Conservation (phyloP, 768 basidiomycete genomes). For the Crepidotus variabilis region DNA sequence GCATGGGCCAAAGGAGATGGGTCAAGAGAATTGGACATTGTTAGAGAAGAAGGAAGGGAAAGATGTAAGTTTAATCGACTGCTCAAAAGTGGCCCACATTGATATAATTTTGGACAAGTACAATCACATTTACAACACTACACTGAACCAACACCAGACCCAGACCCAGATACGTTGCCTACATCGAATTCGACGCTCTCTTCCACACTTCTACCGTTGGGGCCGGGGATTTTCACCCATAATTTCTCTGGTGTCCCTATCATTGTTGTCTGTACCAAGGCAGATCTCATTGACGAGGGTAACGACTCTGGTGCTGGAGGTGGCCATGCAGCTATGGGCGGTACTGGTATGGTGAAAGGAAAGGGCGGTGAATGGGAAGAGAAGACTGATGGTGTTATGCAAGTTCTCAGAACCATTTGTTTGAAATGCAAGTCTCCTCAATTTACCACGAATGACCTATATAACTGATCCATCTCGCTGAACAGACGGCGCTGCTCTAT, state of each 20-base stretch:
- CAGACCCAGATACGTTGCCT: constrained; percentile 51
- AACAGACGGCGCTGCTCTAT: constrained; percentile 86
- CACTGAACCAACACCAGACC: constrained; percentile 56
- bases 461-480: not conserved
- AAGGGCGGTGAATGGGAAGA: constrained; percentile 96
- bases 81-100: not conserved
- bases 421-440: constrained; percentile 69
- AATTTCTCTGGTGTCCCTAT: constrained; percentile 86
- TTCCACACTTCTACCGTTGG: constrained; percentile 75
- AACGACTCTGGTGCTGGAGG: constrained; percentile 70
- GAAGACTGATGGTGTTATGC: constrained; percentile 91
- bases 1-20: constrained; percentile 70
- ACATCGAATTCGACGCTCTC: constrained; percentile 56
- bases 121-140: constrained; percentile 91
- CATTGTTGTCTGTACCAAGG: constrained; percentile 87
- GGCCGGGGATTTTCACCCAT: constrained; percentile 80
- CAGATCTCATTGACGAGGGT: constrained; percentile 86
- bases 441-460: not conserved
- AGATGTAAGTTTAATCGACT: constrained; percentile 51
- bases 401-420: constrained; percentile 89
- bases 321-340: constrained; percentile 63
- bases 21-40: constrained; percentile 68
- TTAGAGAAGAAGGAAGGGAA: constrained; percentile 78
- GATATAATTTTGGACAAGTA: constrained; percentile 41
- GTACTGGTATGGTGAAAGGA: constrained; percentile 75